Evolutionary conservation across 2,329 filamentous ascomycete genomes (phyloP).

Genomic region (Aspergillus sp.): DNA sequence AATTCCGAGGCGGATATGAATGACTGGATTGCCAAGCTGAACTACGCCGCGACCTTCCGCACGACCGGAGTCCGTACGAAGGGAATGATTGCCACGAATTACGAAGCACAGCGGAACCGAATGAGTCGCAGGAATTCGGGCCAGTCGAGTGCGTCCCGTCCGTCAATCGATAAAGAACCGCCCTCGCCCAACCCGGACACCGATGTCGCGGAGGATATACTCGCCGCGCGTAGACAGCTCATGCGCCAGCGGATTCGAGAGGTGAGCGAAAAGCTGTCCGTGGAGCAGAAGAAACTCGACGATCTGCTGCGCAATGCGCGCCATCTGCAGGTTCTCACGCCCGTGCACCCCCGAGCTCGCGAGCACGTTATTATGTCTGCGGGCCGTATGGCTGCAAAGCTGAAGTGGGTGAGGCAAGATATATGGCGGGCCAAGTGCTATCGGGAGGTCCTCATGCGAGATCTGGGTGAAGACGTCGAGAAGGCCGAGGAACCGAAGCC

Average conservation of each 20-base stretch:
- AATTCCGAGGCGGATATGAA: slow-evolving; percentile 91
- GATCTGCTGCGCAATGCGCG: slow-evolving; percentile 82
- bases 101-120: slow-evolving; percentile 69
- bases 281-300: slow-evolving; percentile 75
- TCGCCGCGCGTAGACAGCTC: slow-evolving; percentile 75
- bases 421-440: slow-evolving; percentile 93
- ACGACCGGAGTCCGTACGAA: slow-evolving; percentile 89
- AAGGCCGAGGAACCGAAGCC: slow-evolving; percentile 20
- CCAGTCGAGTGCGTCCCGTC: slow-evolving; percentile 58
- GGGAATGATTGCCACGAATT: slow-evolving; percentile 78
- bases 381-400: slow-evolving; percentile 76
- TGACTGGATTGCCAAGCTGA: slow-evolving; percentile 93
- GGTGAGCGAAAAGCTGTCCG: slow-evolving; percentile 73
- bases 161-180: slow-evolving; percentile 67
- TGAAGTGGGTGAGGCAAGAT: slow-evolving; percentile 92
- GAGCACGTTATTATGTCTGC: slow-evolving; percentile 85
- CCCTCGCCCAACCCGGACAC: slow-evolving; percentile 70
- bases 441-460: slow-evolving; percentile 79
- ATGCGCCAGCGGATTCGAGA: slow-evolving; percentile 83
- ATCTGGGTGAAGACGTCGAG: slow-evolving; percentile 72
- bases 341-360: slow-evolving; percentile 84
- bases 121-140: slow-evolving; percentile 66
- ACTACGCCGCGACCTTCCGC: slow-evolving; percentile 92
- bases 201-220: slow-evolving; percentile 82
- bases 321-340: slow-evolving; percentile 83